Conservation (phyloP, 345 rosid species). For the Rhodamnia argentea region DNA sequence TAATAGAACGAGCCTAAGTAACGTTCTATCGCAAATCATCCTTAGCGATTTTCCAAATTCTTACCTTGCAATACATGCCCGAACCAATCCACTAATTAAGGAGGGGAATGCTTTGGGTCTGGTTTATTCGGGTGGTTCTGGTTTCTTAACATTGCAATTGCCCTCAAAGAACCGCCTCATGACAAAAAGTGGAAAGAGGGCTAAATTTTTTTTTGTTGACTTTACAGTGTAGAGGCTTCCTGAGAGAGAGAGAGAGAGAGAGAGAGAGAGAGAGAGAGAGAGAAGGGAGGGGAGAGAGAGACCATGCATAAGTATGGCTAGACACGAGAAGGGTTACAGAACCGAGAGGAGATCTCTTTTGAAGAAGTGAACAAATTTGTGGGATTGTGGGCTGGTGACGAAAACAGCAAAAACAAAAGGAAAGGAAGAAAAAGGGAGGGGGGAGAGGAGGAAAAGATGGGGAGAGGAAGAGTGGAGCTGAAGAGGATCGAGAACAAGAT, state of each 20-base stretch:
- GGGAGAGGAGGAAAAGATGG: slow-evolving; percentile 27
- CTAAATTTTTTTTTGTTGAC: neutral
- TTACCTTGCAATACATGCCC: neutral
- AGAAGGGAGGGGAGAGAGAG: neutral
- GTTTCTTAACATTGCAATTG: neutral
- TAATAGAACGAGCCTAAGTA: rapidly evolving
- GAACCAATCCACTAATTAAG: neutral
- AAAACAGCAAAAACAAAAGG: neutral
- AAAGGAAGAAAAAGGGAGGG: neutral
- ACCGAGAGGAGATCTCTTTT: neutral
- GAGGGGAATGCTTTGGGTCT: neutral
- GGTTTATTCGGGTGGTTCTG: neutral
- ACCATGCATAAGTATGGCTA: slow-evolving; percentile 1
- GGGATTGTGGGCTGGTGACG: neutral
- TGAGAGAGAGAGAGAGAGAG: neutral
- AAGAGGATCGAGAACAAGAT: slow-evolving; percentile 99
- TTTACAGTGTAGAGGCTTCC: neutral
- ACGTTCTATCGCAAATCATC: neutral
- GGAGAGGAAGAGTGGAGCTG: slow-evolving; percentile 97
- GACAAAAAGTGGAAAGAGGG: neutral
- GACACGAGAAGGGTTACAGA: neutral
- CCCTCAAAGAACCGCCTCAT: neutral
- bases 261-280: neutral
- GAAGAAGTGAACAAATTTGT: neutral
- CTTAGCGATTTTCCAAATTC: neutral